These are phyloP conservation scores for Exobasidium rhododendri DNA, from an alignment of 1,284 basidiomycete species.

Conservation along the genomic window DNA sequence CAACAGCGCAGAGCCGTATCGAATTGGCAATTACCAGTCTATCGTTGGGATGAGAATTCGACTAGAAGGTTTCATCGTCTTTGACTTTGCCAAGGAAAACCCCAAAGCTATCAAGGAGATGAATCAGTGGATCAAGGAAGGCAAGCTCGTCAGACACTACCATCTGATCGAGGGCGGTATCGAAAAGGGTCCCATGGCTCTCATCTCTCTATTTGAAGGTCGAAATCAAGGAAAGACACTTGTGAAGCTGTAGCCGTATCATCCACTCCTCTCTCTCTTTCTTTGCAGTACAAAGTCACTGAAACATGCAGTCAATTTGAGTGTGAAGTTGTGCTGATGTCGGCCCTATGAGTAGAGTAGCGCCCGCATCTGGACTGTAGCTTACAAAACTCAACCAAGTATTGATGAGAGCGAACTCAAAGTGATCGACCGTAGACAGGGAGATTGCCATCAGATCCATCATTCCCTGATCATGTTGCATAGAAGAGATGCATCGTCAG, in stretches of 20 bases:
- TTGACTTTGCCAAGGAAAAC: constrained; percentile 56
- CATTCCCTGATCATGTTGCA: too few species aligned
- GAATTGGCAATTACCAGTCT: constrained; percentile 57
- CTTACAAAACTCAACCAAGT: too few species aligned
- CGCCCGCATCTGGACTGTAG: too few species aligned
- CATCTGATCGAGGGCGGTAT: constrained; percentile 30
- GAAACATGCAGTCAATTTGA: too few species aligned
- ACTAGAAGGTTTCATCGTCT: constrained; percentile 76
- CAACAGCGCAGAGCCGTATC: constrained; percentile 48
- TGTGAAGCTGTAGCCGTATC: background rate
- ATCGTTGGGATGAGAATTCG: constrained; percentile 73
- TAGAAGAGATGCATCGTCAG: too few species aligned
- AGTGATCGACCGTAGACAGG: too few species aligned
- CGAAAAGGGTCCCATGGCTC: constrained; percentile 11
- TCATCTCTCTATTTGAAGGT: constrained; percentile 1
- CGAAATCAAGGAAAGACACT: background rate
- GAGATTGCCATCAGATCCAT: too few species aligned
- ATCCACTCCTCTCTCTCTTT: too few species aligned
- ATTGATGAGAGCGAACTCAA: too few species aligned
- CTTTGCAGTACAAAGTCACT: too few species aligned
- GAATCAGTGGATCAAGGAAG: constrained; percentile 61
- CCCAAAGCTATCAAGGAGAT: constrained; percentile 56
- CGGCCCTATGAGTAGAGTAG: too few species aligned
- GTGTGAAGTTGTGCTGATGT: too few species aligned
- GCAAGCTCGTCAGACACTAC: constrained; percentile 71